These are phyloP conservation scores for Cyclotella sp. DNA, from an alignment of 108 stramenopile species.

Conservation along the genomic window DNA sequence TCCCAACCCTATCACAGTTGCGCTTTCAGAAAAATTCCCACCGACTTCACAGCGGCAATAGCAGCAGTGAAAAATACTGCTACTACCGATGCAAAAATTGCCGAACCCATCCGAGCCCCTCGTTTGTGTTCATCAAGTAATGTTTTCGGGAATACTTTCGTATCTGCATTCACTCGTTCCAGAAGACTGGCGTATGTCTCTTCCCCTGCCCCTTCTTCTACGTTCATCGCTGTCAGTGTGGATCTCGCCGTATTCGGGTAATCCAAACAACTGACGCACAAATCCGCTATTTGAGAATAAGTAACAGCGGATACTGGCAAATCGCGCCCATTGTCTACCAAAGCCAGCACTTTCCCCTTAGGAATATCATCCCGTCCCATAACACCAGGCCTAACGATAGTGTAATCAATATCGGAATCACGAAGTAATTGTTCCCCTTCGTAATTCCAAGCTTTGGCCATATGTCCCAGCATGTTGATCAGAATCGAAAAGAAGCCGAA, in stretches of 20 bases:
- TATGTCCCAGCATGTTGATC: constrained; percentile 74
- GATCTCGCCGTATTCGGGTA: constrained; percentile 54
- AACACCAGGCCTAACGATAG: constrained; percentile 76
- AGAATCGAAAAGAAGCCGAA: constrained; percentile 62
- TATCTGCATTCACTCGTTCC: constrained; percentile 56
- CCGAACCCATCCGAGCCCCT: constrained; percentile 45
- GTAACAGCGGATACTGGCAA: constrained; percentile 61
- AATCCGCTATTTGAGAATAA: constrained; percentile 62
- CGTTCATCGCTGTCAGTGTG: constrained; percentile 69
- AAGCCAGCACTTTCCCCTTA: constrained; percentile 37
- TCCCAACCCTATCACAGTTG: background rate
- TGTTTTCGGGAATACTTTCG: constrained; percentile 40
- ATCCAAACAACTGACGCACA: constrained; percentile 58
- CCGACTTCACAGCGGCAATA: constrained; percentile 15
- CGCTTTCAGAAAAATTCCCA: constrained; percentile 10
- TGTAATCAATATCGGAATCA: constrained; percentile 62
- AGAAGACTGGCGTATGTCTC: constrained; percentile 58
- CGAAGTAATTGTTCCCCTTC: constrained; percentile 76
- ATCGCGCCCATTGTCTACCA: constrained; percentile 74
- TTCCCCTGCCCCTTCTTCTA: constrained; percentile 37
- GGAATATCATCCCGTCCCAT: constrained; percentile 50
- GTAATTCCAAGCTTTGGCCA: constrained; percentile 88
- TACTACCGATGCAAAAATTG: constrained; percentile 32
- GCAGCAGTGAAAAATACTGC: constrained; percentile 27
- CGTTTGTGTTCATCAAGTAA: constrained; percentile 50